Conservation (phyloP, 2,329 filamentous ascomycete genomes). For the Alternaria arbusti region DNA sequence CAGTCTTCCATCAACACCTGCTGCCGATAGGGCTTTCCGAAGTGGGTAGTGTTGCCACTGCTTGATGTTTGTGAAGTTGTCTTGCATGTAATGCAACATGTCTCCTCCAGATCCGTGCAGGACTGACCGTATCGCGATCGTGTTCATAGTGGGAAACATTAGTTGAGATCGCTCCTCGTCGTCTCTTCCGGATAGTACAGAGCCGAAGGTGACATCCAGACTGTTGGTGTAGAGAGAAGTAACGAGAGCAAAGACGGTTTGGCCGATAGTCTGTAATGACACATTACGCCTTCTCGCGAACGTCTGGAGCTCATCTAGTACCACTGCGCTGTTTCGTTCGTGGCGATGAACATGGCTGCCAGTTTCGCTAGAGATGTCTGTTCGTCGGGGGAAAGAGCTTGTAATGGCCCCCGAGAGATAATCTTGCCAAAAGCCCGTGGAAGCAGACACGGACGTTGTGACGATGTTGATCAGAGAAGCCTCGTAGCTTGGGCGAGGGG, state of each 20-base stretch:
- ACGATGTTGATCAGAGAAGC: slow-evolving; percentile 63
- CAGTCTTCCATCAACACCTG: slow-evolving; percentile 54
- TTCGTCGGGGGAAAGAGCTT: slow-evolving; percentile 48
- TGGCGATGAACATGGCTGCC: slow-evolving; percentile 48
- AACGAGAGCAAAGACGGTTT: slow-evolving; percentile 76
- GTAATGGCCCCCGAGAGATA: slow-evolving; percentile 63
- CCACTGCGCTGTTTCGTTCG: slow-evolving; percentile 56
- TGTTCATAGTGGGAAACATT: slow-evolving; percentile 93
- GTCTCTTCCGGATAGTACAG: slow-evolving; percentile 85
- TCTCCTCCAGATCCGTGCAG: slow-evolving; percentile 70
- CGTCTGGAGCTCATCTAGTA: slow-evolving; percentile 51
- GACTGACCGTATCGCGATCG: slow-evolving; percentile 74
- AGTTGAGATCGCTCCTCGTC: slow-evolving; percentile 70
- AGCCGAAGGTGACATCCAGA: slow-evolving; percentile 81
- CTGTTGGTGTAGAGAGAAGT: slow-evolving; percentile 68
- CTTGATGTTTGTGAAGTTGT: slow-evolving; percentile 69
- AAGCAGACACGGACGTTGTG: slow-evolving; percentile 54
- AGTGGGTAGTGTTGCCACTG: slow-evolving; percentile 80
- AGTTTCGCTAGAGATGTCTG: background rate
- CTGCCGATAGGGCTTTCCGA: slow-evolving; percentile 67
- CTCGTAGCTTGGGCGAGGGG: slow-evolving; percentile 57
- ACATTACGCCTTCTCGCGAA: slow-evolving; percentile 72
- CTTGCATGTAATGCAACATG: slow-evolving; percentile 76
- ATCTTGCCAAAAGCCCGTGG: slow-evolving; percentile 72
- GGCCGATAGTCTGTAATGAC: slow-evolving; percentile 78